Evolutionary conservation across 1,139 yeast species (phyloP), one percentile per base, ranked within the genome.

Genomic region (Hansenula sp.): DNA sequence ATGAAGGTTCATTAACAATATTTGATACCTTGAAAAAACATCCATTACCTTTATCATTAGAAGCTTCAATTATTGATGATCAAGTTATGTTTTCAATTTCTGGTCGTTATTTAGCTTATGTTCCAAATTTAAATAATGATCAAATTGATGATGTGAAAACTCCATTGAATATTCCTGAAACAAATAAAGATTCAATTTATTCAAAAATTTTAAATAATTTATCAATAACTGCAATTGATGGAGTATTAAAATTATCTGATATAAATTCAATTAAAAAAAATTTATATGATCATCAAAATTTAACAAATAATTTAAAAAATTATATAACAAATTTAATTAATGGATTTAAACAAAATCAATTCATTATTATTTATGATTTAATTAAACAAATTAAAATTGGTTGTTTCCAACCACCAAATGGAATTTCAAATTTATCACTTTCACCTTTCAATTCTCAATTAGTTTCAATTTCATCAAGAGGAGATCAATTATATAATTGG

Each of bases 401-500:
- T n/a, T 61, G 69, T 13, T 79, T 82, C 54, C 69, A 71, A 31
- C 75, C 87, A 37, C 69, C 83, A 0, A 79, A 77, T 20, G 88
- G 87, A 0, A 69, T 82, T 16, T 79, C 88, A 0, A 64, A 68
- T 22, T 56, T 82, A 2, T 77, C 85, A 1, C 56, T 82, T 8
- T 79, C 84, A 0, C 85, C 86, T 0, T 77, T 71, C 56, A 87
- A 82, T 52, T 59, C 78, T 29, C 75, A 76, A 28, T 56, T 82
- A 39, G 74, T 80, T 1, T 75, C 82, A n/a, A 71, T 74, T 4
- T 73, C 76, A 18, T 54, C 61, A 17, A 66, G 85, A 41, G 90
- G 90, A 2, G 89, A 82, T 53, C 71, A 68, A 37, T 64, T 82
- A 12, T 79, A 69, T 51, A 66, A 80, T 48, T 82, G 87, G 83